These are phyloP conservation scores for Saccharomycopsis fermentans DNA, from an alignment of 805 yeast species.

Conservation along the genomic window DNA sequence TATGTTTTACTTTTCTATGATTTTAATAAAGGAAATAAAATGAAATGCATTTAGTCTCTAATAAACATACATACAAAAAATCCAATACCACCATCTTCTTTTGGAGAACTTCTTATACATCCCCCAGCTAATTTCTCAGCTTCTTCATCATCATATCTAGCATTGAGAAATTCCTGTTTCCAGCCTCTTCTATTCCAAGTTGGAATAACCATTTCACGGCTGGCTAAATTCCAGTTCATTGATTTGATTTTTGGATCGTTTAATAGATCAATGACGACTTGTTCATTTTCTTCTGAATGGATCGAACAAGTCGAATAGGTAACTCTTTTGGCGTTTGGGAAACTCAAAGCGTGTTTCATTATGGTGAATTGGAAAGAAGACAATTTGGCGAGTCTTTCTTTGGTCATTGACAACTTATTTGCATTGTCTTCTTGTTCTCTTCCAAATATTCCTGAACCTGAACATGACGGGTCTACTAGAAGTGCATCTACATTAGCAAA, in stretches of 20 bases:
- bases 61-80: conserved; percentile 93
- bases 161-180: conserved; percentile 51
- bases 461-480: conserved; percentile 93
- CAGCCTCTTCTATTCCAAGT: conserved; percentile 82
- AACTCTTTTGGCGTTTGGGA: conserved; percentile 66
- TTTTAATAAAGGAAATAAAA: not conserved
- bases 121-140: conserved; percentile 64
- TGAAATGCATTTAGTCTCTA: conserved; percentile 23
- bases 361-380: conserved; percentile 83
- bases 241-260: conserved; percentile 51
- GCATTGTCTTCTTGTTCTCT: conserved; percentile 47
- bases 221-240: conserved; percentile 68
- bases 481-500: conserved; percentile 64
- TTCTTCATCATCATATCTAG: conserved; percentile 31
- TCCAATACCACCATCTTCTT: conserved; percentile 96
- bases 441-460: conserved; percentile 98
- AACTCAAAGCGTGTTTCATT: conserved; percentile 77
- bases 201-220: conserved; percentile 60
- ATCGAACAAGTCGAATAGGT: conserved; percentile 95
- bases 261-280: conserved; percentile 74
- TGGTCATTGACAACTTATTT: conserved; percentile 2
- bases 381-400: conserved; percentile 55
- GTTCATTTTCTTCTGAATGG: conserved; percentile 88
- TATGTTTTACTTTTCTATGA: not conserved
- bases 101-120: conserved; percentile 78